phyloP scores from a whole-genome alignment of 768 basidiomycete species.

The Rhizopogon sp. region DNA sequence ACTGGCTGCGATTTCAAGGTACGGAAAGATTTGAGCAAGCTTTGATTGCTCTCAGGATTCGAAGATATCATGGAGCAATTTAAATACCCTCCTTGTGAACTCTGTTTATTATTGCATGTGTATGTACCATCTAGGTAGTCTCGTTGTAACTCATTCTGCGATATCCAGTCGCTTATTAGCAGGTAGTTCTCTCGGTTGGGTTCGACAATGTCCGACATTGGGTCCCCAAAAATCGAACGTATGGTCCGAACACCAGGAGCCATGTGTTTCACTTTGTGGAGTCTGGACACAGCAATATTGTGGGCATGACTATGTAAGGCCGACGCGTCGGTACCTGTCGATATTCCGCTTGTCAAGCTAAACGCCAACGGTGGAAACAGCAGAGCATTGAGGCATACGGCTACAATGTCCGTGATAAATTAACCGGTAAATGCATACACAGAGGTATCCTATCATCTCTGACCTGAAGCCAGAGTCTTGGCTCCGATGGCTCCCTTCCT shows the following conservation, averaged over 20 bases:
- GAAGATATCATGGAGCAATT: not conserved
- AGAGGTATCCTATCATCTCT: not conserved
- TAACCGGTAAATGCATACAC: not conserved
- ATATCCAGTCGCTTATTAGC: too few relatives aligned
- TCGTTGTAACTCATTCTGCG: not conserved
- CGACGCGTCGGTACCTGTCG: too few relatives aligned
- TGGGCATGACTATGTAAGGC: too few relatives aligned
- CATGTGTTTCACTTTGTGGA: too few relatives aligned
- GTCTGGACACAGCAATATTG: too few relatives aligned
- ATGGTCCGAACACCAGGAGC: too few relatives aligned
- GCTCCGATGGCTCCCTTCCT: conserved; percentile 1
- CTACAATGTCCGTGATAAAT: not conserved
- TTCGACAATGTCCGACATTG: too few relatives aligned
- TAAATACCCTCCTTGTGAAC: not conserved
- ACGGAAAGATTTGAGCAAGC: conserved; percentile 42
- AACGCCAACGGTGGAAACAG: not conserved
- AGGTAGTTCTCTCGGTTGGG: too few relatives aligned
- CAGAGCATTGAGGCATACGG: not conserved
- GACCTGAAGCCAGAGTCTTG: not conserved
- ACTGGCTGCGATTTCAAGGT: conserved; percentile 82
- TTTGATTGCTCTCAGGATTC: conserved; percentile 26
- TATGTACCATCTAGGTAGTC: not conserved
- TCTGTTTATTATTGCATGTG: not conserved
- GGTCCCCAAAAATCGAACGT: too few relatives aligned
- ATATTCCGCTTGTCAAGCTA: too few relatives aligned